These are phyloP conservation scores for Sphagnurus paluster DNA, from an alignment of 1,284 basidiomycete species.

Conservation along the genomic window DNA sequence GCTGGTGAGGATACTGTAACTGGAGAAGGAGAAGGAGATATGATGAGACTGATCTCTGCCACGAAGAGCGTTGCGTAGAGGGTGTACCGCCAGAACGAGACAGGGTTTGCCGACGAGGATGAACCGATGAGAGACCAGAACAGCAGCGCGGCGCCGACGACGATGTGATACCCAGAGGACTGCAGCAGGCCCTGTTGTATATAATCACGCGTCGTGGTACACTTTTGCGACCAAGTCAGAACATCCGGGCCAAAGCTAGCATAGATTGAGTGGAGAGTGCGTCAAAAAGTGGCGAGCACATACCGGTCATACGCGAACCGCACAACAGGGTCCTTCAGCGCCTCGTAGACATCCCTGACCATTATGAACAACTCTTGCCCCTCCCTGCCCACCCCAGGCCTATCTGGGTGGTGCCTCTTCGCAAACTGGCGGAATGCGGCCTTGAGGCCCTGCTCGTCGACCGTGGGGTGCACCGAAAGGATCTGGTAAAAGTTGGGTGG, in stretches of 20 bases:
- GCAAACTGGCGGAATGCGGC: constrained; percentile 76
- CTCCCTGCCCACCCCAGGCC: constrained; percentile 54
- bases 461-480: constrained; percentile 60
- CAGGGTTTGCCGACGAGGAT: constrained; percentile 41
- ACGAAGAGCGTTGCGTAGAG: constrained; percentile 60
- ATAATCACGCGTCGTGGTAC: constrained; percentile 69
- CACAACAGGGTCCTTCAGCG: constrained; percentile 74
- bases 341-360: constrained; percentile 78
- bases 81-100: constrained; percentile 63
- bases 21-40: constrained; percentile 50
- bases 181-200: constrained; percentile 67
- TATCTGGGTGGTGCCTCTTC: constrained; percentile 77
- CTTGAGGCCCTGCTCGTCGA: constrained; percentile 69
- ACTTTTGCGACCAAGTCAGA: constrained; percentile 60
- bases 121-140: constrained; percentile 64
- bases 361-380: constrained; percentile 71
- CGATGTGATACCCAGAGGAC: constrained; percentile 72
- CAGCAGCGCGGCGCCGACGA: constrained; percentile 59
- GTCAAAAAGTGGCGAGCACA: constrained; percentile 19
- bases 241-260: constrained; percentile 75
- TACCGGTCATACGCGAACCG: constrained; percentile 87
- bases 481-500: constrained; percentile 76
- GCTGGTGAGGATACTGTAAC: constrained; percentile 15
- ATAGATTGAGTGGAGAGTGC: neutral
- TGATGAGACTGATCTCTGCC: constrained; percentile 62